Evolutionary conservation across 2,329 filamentous ascomycete genomes (phyloP), one percentile per base, ranked within the genome.

Genomic region (Fusarium nurragi): DNA sequence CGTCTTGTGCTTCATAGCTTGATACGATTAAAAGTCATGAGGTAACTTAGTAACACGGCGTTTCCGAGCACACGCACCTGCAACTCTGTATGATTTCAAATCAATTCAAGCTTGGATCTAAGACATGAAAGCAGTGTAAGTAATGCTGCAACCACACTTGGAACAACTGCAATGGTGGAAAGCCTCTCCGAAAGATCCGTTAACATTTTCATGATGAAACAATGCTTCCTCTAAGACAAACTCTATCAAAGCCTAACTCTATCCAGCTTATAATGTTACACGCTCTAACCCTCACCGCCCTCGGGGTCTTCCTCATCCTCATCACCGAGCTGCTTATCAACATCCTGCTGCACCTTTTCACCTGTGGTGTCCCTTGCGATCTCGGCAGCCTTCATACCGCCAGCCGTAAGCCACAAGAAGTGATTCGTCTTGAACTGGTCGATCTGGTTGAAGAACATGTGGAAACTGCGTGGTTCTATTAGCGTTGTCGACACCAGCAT

Each of bases 361-460:
- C 70, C 72, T 6, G 70, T 70, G 10, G 64, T 67, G 40, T 64
- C 65, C 50, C 71, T 72, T 18, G 66, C 60, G 36, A 78, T 71
- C 64, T 84, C 83, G 0, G 88, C 86, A 8, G 85, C 88, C 36
- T 85, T 78, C 41, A 92, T 81, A 4, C 90, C 90, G 10, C 85
- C 86, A 0, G 90, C 89, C 1, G 90, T 91, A 45, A 91, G 80
- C 84, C 90, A 94, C 43, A 93, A 79, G 80, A 93, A 93, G 73
- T 88, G 88, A 69, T 89, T 86, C 12, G 85, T 86, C 65, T 85
- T 85, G 78, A 90, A 92, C 74, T 89, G 88, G 74, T 94, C 90
- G 58, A 93, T 85, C 76, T 93, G 90, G 74, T 91, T 88, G 79
- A 92, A 93, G 77, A 93, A 93, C 37, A 86, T 83, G 70, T 91